phyloP scores from a whole-genome alignment of 176 grass and related monocot genomes.

The Aegilops sharonensis region DNA sequence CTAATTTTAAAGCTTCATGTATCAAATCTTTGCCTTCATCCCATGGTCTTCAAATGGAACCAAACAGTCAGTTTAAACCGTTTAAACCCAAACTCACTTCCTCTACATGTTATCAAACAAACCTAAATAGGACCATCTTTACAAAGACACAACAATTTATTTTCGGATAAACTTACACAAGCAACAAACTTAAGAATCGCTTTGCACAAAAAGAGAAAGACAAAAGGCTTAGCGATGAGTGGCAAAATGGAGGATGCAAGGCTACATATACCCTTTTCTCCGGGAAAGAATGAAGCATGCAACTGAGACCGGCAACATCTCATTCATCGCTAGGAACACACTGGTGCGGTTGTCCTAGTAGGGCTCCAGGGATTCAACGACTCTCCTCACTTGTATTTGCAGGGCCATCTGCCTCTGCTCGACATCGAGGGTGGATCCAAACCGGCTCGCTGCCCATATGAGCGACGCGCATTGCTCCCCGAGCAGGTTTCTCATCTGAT shows the following conservation, averaged over 20 bases:
- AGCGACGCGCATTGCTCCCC: constrained; percentile 81
- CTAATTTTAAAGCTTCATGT: background rate
- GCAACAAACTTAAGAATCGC: constrained; percentile 12
- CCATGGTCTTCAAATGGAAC: background rate
- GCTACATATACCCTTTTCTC: background rate
- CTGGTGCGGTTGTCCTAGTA: constrained; percentile 28
- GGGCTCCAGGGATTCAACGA: constrained; percentile 80
- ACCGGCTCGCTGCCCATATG: constrained; percentile 87
- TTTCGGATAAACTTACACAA: constrained; percentile 18
- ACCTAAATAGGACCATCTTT: background rate
- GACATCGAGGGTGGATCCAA: constrained; percentile 78
- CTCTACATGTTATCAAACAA: constrained; percentile 11
- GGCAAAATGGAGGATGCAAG: background rate
- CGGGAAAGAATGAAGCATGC: constrained; percentile 2
- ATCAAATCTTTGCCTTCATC: background rate
- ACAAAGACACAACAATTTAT: background rate
- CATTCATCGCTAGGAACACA: background rate
- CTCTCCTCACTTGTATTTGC: constrained; percentile 88
- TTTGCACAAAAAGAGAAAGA: constrained; percentile 25
- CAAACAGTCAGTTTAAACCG: background rate
- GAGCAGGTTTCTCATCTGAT: constrained; percentile 67
- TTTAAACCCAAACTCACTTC: background rate
- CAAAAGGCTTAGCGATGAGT: background rate
- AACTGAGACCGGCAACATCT: background rate
- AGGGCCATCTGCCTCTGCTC: constrained; percentile 89